Evolutionary conservation across 345 rosid species (phyloP).

Genomic region (Populus alba): DNA sequence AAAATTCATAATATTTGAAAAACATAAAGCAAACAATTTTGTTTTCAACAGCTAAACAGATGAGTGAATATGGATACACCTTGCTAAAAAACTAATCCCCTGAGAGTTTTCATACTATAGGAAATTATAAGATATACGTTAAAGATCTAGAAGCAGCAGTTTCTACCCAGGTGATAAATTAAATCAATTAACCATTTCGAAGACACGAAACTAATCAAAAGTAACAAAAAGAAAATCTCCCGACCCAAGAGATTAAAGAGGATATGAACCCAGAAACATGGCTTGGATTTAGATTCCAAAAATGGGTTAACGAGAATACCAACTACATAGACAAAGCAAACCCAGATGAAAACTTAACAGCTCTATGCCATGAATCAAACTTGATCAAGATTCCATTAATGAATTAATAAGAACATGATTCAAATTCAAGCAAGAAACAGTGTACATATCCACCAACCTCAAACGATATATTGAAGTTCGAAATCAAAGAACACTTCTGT

Average conservation of each 20-base stretch:
- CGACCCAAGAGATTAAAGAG: not conserved
- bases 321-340: not conserved
- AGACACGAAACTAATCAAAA: not conserved
- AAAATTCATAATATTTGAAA: not conserved
- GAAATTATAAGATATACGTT: not conserved
- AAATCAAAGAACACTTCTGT: not conserved
- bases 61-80: not conserved
- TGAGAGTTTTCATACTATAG: not conserved
- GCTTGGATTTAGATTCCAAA: not conserved
- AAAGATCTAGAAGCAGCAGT: not conserved
- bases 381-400: not conserved
- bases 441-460: not conserved
- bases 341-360: not conserved
- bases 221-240: not conserved
- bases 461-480: not conserved
- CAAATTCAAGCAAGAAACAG: not conserved
- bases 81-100: not conserved
- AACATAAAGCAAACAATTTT: not conserved
- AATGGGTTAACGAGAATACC: not conserved
- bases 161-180: not conserved
- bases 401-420: not conserved
- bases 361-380: not conserved
- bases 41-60: not conserved
- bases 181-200: not conserved
- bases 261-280: not conserved